phyloP scores from a whole-genome alignment of 1,139 yeast species.

The Saccharomyces pastorianus region DNA sequence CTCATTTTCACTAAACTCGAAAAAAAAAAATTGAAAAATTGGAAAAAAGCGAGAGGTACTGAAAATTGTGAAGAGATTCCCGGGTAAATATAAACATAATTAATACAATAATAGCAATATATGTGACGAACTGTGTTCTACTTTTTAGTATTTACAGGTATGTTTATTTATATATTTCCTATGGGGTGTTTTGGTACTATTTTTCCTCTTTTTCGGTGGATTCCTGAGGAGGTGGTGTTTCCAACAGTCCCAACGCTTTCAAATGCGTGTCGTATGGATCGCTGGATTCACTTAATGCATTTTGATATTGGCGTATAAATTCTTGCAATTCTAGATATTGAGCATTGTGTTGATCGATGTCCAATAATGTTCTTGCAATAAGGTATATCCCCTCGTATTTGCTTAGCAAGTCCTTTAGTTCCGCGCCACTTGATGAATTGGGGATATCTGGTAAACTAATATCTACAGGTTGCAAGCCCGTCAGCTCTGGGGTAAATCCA shows the following conservation, averaged over 20 bases:
- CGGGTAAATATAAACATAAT: neutral
- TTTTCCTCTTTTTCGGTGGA: neutral
- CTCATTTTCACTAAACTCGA: neutral
- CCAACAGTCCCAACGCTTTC: slow-evolving; percentile 6
- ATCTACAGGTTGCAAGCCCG: neutral
- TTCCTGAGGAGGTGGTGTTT: neutral
- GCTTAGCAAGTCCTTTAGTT: slow-evolving; percentile 12
- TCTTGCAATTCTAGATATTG: slow-evolving; percentile 15
- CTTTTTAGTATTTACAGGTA: slow-evolving; percentile 1
- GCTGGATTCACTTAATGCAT: slow-evolving; percentile 5
- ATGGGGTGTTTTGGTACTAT: neutral
- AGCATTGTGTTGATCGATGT: slow-evolving; percentile 22
- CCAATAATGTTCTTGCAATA: slow-evolving; percentile 18
- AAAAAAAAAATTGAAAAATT: neutral
- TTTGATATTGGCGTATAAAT: slow-evolving; percentile 17
- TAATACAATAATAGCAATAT: neutral
- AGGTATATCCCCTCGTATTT: slow-evolving; percentile 21
- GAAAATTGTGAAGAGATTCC: neutral
- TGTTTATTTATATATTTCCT: neutral
- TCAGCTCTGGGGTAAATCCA: slow-evolving; percentile 3
- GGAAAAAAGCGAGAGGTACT: neutral
- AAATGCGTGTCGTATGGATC: slow-evolving; percentile 21
- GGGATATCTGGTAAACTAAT: slow-evolving; percentile 10
- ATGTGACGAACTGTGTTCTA: neutral
- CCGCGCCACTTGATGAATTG: slow-evolving; percentile 7